Evolutionary conservation across 1,284 basidiomycete species (phyloP), one percentile per base, ranked within the genome.

Genomic region (Irpex rosettiformis): DNA sequence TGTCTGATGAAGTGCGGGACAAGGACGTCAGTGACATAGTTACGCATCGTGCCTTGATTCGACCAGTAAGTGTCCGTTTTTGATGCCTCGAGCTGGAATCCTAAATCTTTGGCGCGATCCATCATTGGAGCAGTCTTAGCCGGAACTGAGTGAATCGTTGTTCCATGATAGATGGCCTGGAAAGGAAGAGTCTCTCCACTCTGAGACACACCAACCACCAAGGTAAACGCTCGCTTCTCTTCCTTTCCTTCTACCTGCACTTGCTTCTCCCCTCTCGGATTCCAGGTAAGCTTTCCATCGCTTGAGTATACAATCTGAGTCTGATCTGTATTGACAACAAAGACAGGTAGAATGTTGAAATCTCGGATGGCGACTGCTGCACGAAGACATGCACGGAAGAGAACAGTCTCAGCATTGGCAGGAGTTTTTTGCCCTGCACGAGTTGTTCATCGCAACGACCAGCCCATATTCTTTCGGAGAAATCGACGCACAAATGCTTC

Each of bases 11-110:
- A 73, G 58, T 75, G 73, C 2, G 73, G 75, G 48, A 65, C 67
- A 11, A 76, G 65, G 42, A 77, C 71, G 2, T 68, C 37, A n/a
- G 67, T 52, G 4, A 76, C 68, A 51, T 72, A 74, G 18, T n/a
- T 47, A 7, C 66, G 21, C 74, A 77, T 76, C 0, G 70, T 72
- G 3, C 62, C 52, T 3, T 67, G 62, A 24, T 70, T 77, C 29
- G 75, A 75, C 76, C 76, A 78, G 59, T 77, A 75, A 1, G 66
- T 78, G 10, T 57, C 59, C 3, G 63, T 72, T 11, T 70, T 73
- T 4, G 52, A 55, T 2, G 58, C 59, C 21, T 64, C 64, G 43
- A 75, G 67, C 24, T 56, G 53, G 52, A 75, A 72, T 0, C 71
- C 70, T 16, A 65, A 57, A 8, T 58, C 48, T 0, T 56, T 16